A percentile compares a stretch with the other conserved stretches of the same genome.
phyloP scores from a whole-genome alignment of 805 yeast genomes.

The Teunomyces atbi region DNA sequence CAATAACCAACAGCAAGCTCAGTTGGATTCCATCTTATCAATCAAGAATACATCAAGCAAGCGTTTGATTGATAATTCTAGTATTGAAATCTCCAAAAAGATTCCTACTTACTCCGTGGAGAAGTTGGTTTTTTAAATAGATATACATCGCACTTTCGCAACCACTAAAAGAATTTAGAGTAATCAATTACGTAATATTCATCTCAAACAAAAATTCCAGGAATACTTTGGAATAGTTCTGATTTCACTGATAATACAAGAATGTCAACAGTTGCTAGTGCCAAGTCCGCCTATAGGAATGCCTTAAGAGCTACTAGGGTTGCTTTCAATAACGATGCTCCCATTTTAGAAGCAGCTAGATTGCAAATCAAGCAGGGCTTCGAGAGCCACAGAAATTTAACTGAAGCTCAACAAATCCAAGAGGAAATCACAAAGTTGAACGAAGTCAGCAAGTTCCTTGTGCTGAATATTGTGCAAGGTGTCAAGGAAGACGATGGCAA shows the following conservation, averaged over 20 bases:
- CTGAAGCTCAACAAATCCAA: constrained; percentile 14
- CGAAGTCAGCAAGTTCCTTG: constrained; percentile 69
- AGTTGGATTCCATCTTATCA: constrained; percentile 34
- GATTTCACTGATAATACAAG: not conserved
- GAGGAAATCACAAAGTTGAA: constrained; percentile 55
- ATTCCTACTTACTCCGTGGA: constrained; percentile 58
- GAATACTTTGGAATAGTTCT: too few relatives aligned
- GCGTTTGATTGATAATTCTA: constrained; percentile 25
- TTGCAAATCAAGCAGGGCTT: constrained; percentile 55
- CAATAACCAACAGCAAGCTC: constrained; percentile 23
- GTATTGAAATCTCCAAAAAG: constrained; percentile 34
- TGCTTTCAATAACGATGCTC: constrained; percentile 54
- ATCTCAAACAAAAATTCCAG: not conserved
- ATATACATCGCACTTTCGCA: not conserved
- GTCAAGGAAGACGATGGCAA: constrained; percentile 43
- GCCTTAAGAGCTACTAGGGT: constrained; percentile 64
- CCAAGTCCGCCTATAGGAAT: constrained; percentile 52
- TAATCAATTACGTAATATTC: not conserved
- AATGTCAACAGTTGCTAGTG: constrained; percentile 4
- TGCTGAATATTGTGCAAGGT: constrained; percentile 87
- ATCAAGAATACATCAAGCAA: constrained; percentile 28
- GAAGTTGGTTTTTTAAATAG: constrained; percentile 35
- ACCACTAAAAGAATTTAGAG: not conserved
- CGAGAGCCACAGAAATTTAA: constrained; percentile 27
- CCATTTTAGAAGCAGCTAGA: constrained; percentile 59